Conservation (phyloP, 345 rosid species). For the Rhodomyrtus tomentosa region DNA sequence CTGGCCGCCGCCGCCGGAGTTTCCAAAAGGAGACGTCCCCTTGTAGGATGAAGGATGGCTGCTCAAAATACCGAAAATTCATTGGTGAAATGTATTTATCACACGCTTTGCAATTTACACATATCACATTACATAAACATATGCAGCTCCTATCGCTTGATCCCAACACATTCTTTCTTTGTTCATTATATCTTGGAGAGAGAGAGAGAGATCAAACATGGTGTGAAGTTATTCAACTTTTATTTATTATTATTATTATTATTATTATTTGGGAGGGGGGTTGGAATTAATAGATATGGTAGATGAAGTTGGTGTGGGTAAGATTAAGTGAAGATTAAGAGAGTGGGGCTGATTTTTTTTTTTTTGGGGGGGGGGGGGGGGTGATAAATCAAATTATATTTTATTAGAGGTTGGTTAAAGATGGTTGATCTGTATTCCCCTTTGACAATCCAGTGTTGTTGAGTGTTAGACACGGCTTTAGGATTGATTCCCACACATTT, state of each 20-base stretch:
- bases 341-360: not conserved
- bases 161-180: too few species aligned
- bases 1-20: not conserved
- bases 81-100: not conserved
- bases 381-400: not conserved
- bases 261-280: not conserved
- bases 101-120: not conserved
- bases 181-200: not conserved
- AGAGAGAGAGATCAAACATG: not conserved
- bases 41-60: not conserved
- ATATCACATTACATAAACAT: too few species aligned
- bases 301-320: not conserved
- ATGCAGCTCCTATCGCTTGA: too few species aligned
- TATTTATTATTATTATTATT: not conserved
- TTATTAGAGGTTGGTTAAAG: not conserved
- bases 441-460: not conserved
- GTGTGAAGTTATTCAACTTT: not conserved
- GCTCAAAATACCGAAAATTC: not conserved
- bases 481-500: not conserved
- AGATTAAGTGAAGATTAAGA: not conserved
- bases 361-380: too few species aligned
- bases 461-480: constrained; percentile 7
- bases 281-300: not conserved
- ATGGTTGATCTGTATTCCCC: constrained; percentile 3
- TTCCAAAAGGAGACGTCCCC: not conserved